Base-by-base conservation (phyloP, 495 filamentous ascomycete genomes). In the Staphylotrichum longicolle region DNA sequence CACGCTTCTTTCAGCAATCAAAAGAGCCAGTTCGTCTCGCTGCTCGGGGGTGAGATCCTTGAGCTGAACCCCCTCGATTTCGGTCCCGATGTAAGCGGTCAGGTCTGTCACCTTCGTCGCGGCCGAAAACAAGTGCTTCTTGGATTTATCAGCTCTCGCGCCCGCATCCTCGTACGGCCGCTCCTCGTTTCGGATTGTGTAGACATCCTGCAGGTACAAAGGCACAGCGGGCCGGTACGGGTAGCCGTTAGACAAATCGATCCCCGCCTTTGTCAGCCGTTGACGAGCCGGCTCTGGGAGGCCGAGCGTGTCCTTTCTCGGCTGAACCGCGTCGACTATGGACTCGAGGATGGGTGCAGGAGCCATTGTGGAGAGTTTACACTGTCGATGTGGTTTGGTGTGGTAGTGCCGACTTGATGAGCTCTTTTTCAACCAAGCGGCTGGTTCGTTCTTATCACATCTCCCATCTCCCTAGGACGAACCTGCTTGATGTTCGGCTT, bases 1-100 rank as follows among this genome's bases (percentile, higher is more conserved):
- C 10, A 91, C 87, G 58, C 86, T 87, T 35, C 88, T 75, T 70
- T 89, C 86, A 3, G 88, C 86, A 61, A 91, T 86, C 56, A 90
- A 70, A 34, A 91, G 73, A 0, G 82, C 88, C n/a, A 91, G 73
- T 65, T 91, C 88, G 67, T 89, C 87, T 56, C 79, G 85, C 59
- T 90, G 86, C 70, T 85, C 80, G 49, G 83, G 75, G 0, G 83
- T 88, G 40, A 90, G 73, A 57, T 89, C 86, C 58, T 88, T 89
- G 33, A 89, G 70, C 54, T 90, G 86, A 8, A 89, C 64, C 0
- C 86, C 88, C 14, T 86, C 84, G 57, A 89, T 86, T 64, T 90
- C 87, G 4, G 87, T 89, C 11, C 88, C 87, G 68, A 89, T 89
- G 64, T 88, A 81, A 20, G 77, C 69, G 3, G 87, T 89, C 49